Conservation (phyloP, 345 rosid species). For the Sisymbrium altissimum region DNA sequence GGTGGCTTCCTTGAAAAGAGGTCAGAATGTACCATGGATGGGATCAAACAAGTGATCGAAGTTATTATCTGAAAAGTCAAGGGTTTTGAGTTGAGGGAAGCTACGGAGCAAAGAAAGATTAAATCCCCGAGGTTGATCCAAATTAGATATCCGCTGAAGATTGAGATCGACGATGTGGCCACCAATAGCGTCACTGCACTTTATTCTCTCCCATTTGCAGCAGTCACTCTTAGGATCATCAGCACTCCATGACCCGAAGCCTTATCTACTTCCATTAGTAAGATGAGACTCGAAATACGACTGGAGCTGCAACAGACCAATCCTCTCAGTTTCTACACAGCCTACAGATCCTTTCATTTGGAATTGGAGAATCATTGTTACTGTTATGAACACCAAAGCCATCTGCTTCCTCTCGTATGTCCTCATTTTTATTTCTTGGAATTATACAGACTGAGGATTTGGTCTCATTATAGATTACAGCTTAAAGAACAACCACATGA, state of each 20-base stretch:
- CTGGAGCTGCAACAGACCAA: constrained; percentile 2
- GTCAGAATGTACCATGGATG: neutral
- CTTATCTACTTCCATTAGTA: neutral
- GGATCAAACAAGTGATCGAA: neutral
- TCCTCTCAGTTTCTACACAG: constrained; percentile 8
- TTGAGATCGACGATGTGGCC: neutral
- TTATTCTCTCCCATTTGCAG: constrained; percentile 12
- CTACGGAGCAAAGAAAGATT: constrained; percentile 10
- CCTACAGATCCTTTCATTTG: neutral
- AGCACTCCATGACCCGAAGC: neutral
- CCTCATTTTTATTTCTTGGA: neutral
- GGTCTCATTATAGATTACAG: neutral
- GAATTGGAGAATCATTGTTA: neutral
- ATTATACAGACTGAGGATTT: neutral
- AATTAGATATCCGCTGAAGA: no score
- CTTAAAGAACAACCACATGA: neutral
- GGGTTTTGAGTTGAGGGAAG: neutral
- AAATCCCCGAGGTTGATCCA: neutral
- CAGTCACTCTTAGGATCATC: neutral
- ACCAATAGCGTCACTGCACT: neutral
- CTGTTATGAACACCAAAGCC: neutral
- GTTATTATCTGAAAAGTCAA: neutral
- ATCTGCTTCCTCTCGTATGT: neutral
- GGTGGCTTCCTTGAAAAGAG: neutral
- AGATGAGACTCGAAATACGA: neutral